Conservation (phyloP, 2,329 filamentous ascomycete species). For the Paracoccidioides lutzii region DNA sequence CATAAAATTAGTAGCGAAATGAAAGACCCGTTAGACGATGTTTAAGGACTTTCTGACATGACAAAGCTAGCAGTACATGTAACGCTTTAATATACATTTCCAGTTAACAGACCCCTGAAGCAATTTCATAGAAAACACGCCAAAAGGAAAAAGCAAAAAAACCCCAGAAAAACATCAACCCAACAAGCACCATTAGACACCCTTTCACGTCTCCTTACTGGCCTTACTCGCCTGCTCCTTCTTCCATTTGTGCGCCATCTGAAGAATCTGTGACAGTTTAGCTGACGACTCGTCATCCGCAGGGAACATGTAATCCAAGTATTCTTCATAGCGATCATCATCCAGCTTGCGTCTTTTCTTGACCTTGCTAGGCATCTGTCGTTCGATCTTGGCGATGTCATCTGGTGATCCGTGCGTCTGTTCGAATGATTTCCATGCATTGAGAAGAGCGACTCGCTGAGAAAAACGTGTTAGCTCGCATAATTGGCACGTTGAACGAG, state of each 20-base stretch:
- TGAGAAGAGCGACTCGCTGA: slow-evolving; percentile 72
- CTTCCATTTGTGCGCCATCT: slow-evolving; percentile 83
- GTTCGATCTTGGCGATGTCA: slow-evolving; percentile 71
- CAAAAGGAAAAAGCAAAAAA: too few species aligned
- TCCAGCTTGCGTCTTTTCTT: slow-evolving; percentile 88
- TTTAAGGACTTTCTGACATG: too few species aligned
- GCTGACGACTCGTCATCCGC: slow-evolving; percentile 80
- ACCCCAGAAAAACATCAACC: neutral
- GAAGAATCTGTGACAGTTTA: slow-evolving; percentile 70
- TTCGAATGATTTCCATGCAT: slow-evolving; percentile 88
- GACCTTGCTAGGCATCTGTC: slow-evolving; percentile 83
- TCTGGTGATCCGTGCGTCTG: slow-evolving; percentile 62
- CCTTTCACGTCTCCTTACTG: neutral
- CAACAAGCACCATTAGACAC: too few species aligned
- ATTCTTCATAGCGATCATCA: slow-evolving; percentile 91
- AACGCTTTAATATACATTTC: too few species aligned
- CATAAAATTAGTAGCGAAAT: too few species aligned
- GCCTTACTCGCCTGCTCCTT: slow-evolving; percentile 34
- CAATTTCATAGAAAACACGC: too few species aligned
- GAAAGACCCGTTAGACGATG: too few species aligned
- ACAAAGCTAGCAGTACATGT: too few species aligned
- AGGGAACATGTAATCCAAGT: slow-evolving; percentile 93
- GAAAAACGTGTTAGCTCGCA: slow-evolving; percentile 20
- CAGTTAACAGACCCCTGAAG: too few species aligned
- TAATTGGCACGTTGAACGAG: neutral